phyloP scores from a whole-genome alignment of 2,329 filamentous ascomycete species.

The Grosmannia serpens region DNA sequence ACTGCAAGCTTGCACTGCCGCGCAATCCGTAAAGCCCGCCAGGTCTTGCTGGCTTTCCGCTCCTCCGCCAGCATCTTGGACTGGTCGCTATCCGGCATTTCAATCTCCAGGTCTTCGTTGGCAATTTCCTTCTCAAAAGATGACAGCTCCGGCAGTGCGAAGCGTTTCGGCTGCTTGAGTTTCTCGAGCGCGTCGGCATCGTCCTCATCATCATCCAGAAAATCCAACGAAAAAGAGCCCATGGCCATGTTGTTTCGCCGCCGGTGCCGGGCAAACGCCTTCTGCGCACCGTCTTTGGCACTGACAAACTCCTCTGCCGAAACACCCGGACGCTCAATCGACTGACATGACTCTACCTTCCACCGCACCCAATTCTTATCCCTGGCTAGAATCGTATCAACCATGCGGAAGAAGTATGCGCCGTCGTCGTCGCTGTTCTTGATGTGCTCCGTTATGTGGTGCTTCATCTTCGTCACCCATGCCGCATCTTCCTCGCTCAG shows the following conservation, averaged over 20 bases:
- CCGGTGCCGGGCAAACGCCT: constrained; percentile 58
- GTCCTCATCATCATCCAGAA: constrained; percentile 57
- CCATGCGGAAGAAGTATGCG: constrained; percentile 90
- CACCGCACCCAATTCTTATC: constrained; percentile 99
- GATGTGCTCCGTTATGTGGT: constrained; percentile 70
- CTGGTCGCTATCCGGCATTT: constrained; percentile 58
- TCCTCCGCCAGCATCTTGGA: constrained; percentile 47
- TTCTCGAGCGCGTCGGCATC: constrained; percentile 47
- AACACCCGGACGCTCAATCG: constrained; percentile 68
- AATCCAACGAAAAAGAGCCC: constrained; percentile 65
- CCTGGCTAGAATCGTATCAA: constrained; percentile 86
- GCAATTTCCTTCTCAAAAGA: constrained; percentile 63
- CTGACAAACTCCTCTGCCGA: constrained; percentile 56
- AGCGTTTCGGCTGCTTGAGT: constrained; percentile 55
- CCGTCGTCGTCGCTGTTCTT: constrained; percentile 66
- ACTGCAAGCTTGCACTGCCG: constrained; percentile 59
- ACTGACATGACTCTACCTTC: constrained; percentile 90
- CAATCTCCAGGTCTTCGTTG: constrained; percentile 73
- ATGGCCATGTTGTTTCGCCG: constrained; percentile 56
- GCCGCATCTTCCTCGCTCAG: constrained; percentile 77
- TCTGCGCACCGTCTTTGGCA: constrained; percentile 54
- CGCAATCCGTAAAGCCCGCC: constrained; percentile 77
- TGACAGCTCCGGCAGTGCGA: constrained; percentile 56
- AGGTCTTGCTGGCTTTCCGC: constrained; percentile 76
- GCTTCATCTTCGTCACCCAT: constrained; percentile 74